Evolutionary conservation across 75 land plant species (phyloP).

Genomic region (Sequoia sempervirens): DNA sequence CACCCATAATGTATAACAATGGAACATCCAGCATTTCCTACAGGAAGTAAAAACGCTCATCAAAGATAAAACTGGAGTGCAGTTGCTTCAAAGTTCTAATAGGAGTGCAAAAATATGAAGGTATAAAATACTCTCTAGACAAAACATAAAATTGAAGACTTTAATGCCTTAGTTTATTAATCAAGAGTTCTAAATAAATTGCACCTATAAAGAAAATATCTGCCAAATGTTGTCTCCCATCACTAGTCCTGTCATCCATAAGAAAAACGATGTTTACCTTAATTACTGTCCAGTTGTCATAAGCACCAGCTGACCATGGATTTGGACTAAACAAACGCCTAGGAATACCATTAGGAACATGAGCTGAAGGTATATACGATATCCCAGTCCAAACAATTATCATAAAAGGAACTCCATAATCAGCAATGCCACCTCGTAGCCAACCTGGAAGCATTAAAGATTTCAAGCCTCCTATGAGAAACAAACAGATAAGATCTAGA

Average conservation of each 20-base stretch:
- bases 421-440: slow-evolving; percentile 71
- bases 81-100: not conserved
- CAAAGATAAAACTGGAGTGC: not conserved
- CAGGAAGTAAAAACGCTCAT: not conserved
- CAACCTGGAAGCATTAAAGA: slow-evolving; percentile 39
- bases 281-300: slow-evolving; percentile 73
- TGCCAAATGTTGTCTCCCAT: not conserved
- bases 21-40: slow-evolving; percentile 86
- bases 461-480: not conserved
- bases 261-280: slow-evolving; percentile 24
- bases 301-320: slow-evolving; percentile 83
- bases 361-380: slow-evolving; percentile 64
- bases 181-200: not conserved
- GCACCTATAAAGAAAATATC: not conserved
- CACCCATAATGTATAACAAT: slow-evolving; percentile 61
- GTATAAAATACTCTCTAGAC: not conserved
- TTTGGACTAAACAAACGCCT: slow-evolving; percentile 81
- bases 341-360: slow-evolving; percentile 77
- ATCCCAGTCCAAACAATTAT: slow-evolving; percentile 80
- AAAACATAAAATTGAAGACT: not conserved
- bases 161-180: not conserved
- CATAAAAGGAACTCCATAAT: slow-evolving; percentile 91
- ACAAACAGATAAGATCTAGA: not conserved
- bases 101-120: not conserved
- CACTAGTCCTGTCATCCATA: not conserved